These are phyloP conservation scores for Populus deltoides DNA, from an alignment of 345 rosid genomes.

Conservation along the genomic window DNA sequence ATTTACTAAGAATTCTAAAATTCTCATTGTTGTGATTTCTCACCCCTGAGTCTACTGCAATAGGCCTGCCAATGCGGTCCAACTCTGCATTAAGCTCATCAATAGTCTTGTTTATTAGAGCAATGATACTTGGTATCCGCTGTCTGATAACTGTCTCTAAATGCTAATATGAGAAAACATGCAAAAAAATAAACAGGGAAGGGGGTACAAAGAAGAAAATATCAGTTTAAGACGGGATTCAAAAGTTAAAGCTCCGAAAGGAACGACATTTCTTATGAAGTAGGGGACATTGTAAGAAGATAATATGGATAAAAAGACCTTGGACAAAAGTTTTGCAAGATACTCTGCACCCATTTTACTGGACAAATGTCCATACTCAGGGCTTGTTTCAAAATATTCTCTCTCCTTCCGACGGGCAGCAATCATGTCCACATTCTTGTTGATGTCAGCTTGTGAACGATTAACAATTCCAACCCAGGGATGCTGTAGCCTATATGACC, in stretches of 20 bases:
- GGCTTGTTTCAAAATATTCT: slow-evolving; percentile 96
- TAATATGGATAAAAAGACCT: slow-evolving; percentile 41
- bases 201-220: slow-evolving; percentile 4
- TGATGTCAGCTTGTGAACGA: slow-evolving; percentile 99
- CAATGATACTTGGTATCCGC: slow-evolving; percentile 93
- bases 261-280: not conserved
- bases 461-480: slow-evolving; percentile 99
- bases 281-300: not conserved
- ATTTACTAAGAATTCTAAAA: slow-evolving; percentile 12
- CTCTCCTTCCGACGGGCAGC: slow-evolving; percentile 86
- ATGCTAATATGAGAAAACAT: slow-evolving; percentile 50
- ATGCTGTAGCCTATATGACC: slow-evolving; percentile 91
- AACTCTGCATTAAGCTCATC: slow-evolving; percentile 97
- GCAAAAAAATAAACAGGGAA: slow-evolving; percentile 8
- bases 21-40: slow-evolving; percentile 23
- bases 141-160: slow-evolving; percentile 91
- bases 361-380: slow-evolving; percentile 92
- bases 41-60: slow-evolving; percentile 98
- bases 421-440: slow-evolving; percentile 92
- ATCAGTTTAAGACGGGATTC: slow-evolving; percentile 2
- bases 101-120: slow-evolving; percentile 88
- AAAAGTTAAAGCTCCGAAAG: not conserved
- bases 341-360: slow-evolving; percentile 97
- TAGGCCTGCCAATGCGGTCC: slow-evolving; percentile 95
- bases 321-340: slow-evolving; percentile 87